Base-by-base conservation (phyloP, 345 rosid species). In the Eutrema japonicum region DNA sequence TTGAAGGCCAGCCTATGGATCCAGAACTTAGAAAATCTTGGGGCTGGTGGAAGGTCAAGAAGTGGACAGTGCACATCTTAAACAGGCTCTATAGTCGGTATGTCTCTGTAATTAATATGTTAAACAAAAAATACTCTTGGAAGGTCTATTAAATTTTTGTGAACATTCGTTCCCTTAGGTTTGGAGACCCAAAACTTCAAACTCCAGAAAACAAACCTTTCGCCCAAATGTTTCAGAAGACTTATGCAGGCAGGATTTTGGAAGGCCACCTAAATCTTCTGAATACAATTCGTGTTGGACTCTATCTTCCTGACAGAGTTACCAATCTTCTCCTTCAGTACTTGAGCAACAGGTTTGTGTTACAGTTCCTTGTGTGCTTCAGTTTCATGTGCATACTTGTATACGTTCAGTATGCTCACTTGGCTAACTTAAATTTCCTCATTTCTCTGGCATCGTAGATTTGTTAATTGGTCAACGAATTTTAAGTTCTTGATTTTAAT, bases 41-140 rank as follows among this genome's bases (percentile, higher is more conserved):
- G 99, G 97, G 98, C 29, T 96, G 99, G 99, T 96, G 99, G 99
- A 96, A 96, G 80, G 93, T 96, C 88, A 96, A 96, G 87, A 96
- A 96, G 78, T 96, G 99, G 99, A 96, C 96, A 0, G 90, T 89
- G 78, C 98, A 92, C 70, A 96, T 96, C 69, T 81, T 92, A 74
- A 96, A 96, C 81, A 85, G 98, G 84, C 89, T 96, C 26, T 88
- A 86, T 71, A 96, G 96, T 49, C 76, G 99, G 98, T 90, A 74
- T 52, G 84, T 70, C 66, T 58, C 38, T 8, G 22, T 27, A 48
- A 26, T 22, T 42, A 58, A 18, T 14, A 54, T 26, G 48, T 52
- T 29, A 2, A 49, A 74, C 18, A 33, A 52, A 76, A 51, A 10
- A 6, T 42, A 40, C 9, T 3, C 48, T 37, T 58, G 50, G 13